Evolutionary conservation across 2,329 filamentous ascomycete genomes (phyloP).

Genomic region (Aspergillus fijiensis): DNA sequence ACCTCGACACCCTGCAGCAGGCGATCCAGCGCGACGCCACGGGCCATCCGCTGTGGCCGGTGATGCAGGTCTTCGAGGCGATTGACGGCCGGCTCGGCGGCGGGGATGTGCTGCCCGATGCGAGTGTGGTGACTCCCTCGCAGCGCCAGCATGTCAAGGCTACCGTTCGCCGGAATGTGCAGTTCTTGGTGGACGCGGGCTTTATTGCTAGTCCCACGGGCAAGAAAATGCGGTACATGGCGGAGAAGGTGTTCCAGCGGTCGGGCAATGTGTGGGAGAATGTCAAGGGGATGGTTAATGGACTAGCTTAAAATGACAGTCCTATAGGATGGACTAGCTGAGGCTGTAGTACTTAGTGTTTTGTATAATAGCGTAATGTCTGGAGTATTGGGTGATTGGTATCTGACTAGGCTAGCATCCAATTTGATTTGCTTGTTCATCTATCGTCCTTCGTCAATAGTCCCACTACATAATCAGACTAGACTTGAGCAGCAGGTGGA

Average conservation of each 20-base stretch:
- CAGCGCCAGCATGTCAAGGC: slow-evolving; percentile 17
- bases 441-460: too few species aligned
- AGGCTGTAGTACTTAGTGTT: neutral
- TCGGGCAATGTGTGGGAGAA: slow-evolving; percentile 18
- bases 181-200: slow-evolving; percentile 15
- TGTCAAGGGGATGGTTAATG: slow-evolving; percentile 16
- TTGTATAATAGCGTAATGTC: neutral
- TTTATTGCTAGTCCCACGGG: slow-evolving; percentile 17
- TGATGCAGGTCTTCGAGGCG: slow-evolving; percentile 10
- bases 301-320: neutral
- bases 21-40: slow-evolving; percentile 3
- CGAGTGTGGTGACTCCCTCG: slow-evolving; percentile 12
- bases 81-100: slow-evolving; percentile 11
- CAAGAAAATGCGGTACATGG: slow-evolving; percentile 16
- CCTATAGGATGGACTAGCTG: slow-evolving; percentile 8
- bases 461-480: too few species aligned
- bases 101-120: slow-evolving; percentile 2
- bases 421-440: too few species aligned
- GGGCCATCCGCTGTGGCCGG: slow-evolving; percentile 15
- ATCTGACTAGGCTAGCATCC: too few species aligned
- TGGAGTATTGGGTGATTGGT: too few species aligned
- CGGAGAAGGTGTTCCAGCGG: slow-evolving; percentile 17
- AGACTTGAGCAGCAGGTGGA: neutral
- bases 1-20: slow-evolving; percentile 11
- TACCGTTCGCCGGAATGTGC: slow-evolving; percentile 13